phyloP scores from a whole-genome alignment of 495 filamentous ascomycete genomes.

The Aspergillus sclerotiicarbonarius region DNA sequence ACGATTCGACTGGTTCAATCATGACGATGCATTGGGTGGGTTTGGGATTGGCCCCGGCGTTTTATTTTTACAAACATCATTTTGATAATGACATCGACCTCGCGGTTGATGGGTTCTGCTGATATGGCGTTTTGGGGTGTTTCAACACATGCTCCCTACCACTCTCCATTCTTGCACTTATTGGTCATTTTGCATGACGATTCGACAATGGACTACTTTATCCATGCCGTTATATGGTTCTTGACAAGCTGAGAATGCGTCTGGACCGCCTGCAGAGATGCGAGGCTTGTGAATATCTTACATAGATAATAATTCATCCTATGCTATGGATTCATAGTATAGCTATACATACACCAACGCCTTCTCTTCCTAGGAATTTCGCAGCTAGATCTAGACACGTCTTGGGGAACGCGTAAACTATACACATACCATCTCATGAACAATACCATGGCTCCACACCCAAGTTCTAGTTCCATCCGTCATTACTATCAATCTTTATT shows the following conservation, averaged over 20 bases:
- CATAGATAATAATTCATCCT: conserved; percentile 9
- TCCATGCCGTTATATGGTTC: conserved; percentile 19
- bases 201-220: conserved; percentile 10
- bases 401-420: no score
- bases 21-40: conserved; percentile 23
- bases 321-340: not conserved
- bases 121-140: not conserved
- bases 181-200: not conserved
- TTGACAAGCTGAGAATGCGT: conserved; percentile 17
- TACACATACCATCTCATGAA: no score
- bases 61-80: conserved; percentile 13
- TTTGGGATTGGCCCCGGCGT: conserved; percentile 22
- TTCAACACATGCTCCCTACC: conserved; percentile 2
- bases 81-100: conserved; percentile 8
- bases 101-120: conserved; percentile 10
- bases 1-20: conserved; percentile 23
- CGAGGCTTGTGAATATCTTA: conserved; percentile 8
- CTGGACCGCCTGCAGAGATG: conserved; percentile 7
- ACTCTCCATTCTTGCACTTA: conserved; percentile 10
- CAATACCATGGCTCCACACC: no score
- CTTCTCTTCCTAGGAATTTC: not conserved
- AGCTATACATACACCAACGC: not conserved
- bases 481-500: no score
- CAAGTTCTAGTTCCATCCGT: no score
- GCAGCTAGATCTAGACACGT: not conserved